Evolutionary conservation across 352 stramenopile species (phyloP).

Genomic region (Pythium sp.): DNA sequence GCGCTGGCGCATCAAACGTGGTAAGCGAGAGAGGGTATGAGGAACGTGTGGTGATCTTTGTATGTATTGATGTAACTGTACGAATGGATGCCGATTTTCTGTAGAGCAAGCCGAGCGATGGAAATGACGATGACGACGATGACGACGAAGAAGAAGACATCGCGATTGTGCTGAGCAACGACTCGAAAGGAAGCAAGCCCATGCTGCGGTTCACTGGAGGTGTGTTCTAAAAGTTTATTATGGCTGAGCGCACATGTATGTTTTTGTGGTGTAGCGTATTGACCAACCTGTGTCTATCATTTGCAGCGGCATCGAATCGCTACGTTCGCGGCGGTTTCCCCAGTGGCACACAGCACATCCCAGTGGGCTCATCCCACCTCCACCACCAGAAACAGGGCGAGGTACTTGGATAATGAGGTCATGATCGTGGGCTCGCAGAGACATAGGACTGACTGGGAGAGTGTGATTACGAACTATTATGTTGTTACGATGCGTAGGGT

Average conservation of each 20-base stretch:
- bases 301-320: slow-evolving; percentile 40
- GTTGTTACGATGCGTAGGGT: background rate
- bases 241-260: background rate
- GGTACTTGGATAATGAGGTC: background rate
- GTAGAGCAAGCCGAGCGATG: slow-evolving; percentile 5
- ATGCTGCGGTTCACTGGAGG: slow-evolving; percentile 76
- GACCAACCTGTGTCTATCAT: background rate
- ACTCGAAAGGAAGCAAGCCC: slow-evolving; percentile 60
- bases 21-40: background rate
- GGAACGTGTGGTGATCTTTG: background rate
- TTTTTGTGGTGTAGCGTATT: too few species aligned
- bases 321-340: slow-evolving; percentile 70
- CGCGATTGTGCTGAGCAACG: slow-evolving; percentile 72
- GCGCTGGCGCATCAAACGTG: background rate
- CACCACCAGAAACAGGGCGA: slow-evolving; percentile 27
- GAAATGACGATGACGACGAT: slow-evolving; percentile 62
- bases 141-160: slow-evolving; percentile 86
- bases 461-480: background rate
- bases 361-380: slow-evolving; percentile 20
- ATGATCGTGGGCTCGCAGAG: too few species aligned
- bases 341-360: slow-evolving; percentile 29
- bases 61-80: background rate
- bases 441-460: too few species aligned
- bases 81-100: background rate
- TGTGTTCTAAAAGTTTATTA: slow-evolving; percentile 1